phyloP scores from a whole-genome alignment of 176 grass and related monocot genomes.

The Coix lacrymajobi region DNA sequence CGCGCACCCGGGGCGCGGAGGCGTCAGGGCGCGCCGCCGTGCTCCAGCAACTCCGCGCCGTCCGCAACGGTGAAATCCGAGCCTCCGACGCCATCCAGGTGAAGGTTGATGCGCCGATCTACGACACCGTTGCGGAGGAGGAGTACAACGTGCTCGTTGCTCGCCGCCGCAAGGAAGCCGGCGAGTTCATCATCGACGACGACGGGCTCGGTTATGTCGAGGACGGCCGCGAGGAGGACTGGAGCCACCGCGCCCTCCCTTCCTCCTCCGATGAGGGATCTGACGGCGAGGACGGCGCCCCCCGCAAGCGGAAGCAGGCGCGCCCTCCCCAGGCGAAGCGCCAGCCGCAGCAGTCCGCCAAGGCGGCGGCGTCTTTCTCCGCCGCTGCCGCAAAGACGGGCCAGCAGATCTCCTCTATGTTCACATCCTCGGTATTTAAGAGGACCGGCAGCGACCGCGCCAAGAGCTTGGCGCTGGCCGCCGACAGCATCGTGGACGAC shows the following conservation, averaged over 20 bases:
- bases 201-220: slow-evolving; percentile 84
- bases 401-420: slow-evolving; percentile 66
- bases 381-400: slow-evolving; percentile 47
- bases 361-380: slow-evolving; percentile 43
- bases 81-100: slow-evolving; percentile 42
- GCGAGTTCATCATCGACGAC: slow-evolving; percentile 81
- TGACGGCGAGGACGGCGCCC: slow-evolving; percentile 24
- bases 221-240: slow-evolving; percentile 94
- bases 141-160: slow-evolving; percentile 81
- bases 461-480: slow-evolving; percentile 40
- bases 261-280: slow-evolving; percentile 72
- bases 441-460: slow-evolving; percentile 44
- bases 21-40: slow-evolving; percentile 46
- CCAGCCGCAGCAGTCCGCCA: slow-evolving; percentile 39
- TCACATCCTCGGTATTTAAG: slow-evolving; percentile 73
- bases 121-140: slow-evolving; percentile 80
- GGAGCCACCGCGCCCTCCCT: slow-evolving; percentile 51
- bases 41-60: slow-evolving; percentile 64
- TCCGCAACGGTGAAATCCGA: slow-evolving; percentile 26
- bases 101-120: slow-evolving; percentile 87
- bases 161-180: slow-evolving; percentile 56
- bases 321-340: slow-evolving; percentile 56
- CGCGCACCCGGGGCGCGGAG: slow-evolving; percentile 47
- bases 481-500: slow-evolving; percentile 73
- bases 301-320: slow-evolving; percentile 44